phyloP scores from a whole-genome alignment of 108 stramenopile genomes.

The Nitzschia sp. region DNA sequence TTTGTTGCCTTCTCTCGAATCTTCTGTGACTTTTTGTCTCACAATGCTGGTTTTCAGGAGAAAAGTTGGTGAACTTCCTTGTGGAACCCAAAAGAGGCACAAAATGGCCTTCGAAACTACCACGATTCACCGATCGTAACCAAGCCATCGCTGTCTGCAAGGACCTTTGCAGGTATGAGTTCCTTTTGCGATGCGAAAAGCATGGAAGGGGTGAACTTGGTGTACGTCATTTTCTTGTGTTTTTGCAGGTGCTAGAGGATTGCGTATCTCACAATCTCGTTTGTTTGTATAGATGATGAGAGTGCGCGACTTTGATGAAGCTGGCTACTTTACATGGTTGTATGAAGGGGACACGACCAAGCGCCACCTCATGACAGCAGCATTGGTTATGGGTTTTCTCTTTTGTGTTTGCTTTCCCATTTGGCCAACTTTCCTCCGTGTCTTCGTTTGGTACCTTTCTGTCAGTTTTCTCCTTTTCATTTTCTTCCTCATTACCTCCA shows the following conservation, averaged over 20 bases:
- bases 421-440: constrained; percentile 96
- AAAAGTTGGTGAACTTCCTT: constrained; percentile 92
- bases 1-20: neutral
- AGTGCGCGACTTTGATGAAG: constrained; percentile 86
- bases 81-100: constrained; percentile 90
- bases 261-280: neutral
- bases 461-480: constrained; percentile 95
- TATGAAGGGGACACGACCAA: constrained; percentile 94
- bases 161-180: constrained; percentile 79
- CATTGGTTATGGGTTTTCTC: constrained; percentile 91
- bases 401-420: constrained; percentile 96
- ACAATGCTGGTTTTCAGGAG: constrained; percentile 52
- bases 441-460: constrained; percentile 96
- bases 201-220: constrained; percentile 87
- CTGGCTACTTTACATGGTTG: constrained; percentile 96
- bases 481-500: constrained; percentile 82
- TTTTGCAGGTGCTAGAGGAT: neutral
- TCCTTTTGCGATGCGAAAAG: constrained; percentile 92
- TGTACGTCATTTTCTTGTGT: constrained; percentile 36
- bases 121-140: constrained; percentile 75
- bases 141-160: constrained; percentile 86
- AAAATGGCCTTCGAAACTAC: constrained; percentile 86
- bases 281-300: constrained; percentile 54
- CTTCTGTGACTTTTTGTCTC: neutral
- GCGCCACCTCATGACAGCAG: constrained; percentile 90